phyloP scores from a whole-genome alignment of 495 filamentous ascomycete genomes.

The Penicillium mononematosum region DNA sequence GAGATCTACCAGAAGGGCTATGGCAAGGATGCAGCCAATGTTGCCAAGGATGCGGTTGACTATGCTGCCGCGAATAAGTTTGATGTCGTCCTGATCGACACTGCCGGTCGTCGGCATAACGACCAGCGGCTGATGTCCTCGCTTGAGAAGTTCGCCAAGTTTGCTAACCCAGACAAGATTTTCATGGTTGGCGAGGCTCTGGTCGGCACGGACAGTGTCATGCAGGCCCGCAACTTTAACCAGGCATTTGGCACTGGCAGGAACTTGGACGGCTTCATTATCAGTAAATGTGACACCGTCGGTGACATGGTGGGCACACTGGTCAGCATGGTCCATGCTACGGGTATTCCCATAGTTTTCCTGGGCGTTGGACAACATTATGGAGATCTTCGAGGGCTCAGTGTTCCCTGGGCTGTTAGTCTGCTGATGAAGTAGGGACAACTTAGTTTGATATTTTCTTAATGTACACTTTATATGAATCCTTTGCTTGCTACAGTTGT shows the following conservation, averaged over 20 bases:
- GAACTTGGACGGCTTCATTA: constrained; percentile 90
- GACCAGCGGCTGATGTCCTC: constrained; percentile 92
- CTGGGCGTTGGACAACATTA: constrained; percentile 96
- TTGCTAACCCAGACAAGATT: constrained; percentile 95
- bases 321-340: constrained; percentile 97
- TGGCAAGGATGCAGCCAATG: constrained; percentile 92
- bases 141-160: constrained; percentile 93
- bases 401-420: constrained; percentile 86
- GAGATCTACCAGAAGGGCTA: constrained; percentile 96
- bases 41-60: constrained; percentile 87
- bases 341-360: constrained; percentile 91
- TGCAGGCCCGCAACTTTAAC: constrained; percentile 95
- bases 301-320: constrained; percentile 97
- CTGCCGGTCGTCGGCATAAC: constrained; percentile 91
- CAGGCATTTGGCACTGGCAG: constrained; percentile 79
- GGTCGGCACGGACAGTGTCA: constrained; percentile 90
- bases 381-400: constrained; percentile 88
- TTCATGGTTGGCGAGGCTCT: constrained; percentile 98
- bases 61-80: constrained; percentile 72
- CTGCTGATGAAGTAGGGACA: constrained; percentile 62
- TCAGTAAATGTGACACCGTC: constrained; percentile 97
- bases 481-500: neutral
- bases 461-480: neutral
- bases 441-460: neutral
- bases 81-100: constrained; percentile 96